A percentile compares a stretch with the other conserved stretches of the same genome.
phyloP scores from a whole-genome alignment of 345 rosid species.

The Tarenaya hassleriana region DNA sequence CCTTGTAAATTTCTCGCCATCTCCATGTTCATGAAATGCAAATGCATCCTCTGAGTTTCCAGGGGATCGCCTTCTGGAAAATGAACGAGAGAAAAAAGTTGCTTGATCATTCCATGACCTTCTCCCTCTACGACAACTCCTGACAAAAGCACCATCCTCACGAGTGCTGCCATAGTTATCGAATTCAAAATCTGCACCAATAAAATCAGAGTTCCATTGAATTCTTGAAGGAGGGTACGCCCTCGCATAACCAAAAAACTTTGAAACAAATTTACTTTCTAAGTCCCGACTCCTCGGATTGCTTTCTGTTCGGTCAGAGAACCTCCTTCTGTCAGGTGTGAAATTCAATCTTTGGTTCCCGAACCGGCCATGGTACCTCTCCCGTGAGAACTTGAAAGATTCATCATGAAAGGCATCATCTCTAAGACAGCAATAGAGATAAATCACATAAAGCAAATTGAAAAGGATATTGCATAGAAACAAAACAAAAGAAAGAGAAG shows the following conservation, averaged over 20 bases:
- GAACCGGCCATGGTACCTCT: slow-evolving; percentile 43
- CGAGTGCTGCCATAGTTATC: slow-evolving; percentile 40
- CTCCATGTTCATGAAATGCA: slow-evolving; percentile 54
- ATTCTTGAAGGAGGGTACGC: slow-evolving; percentile 31
- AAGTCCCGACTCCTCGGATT: slow-evolving; percentile 40
- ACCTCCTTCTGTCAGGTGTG: slow-evolving; percentile 58
- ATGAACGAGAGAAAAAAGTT: slow-evolving; percentile 32
- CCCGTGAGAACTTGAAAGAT: slow-evolving; percentile 43
- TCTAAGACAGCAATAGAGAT: slow-evolving; percentile 32
- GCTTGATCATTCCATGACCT: slow-evolving; percentile 38
- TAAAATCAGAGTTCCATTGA: slow-evolving; percentile 35
- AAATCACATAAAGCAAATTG: slow-evolving; percentile 5
- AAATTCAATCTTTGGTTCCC: slow-evolving; percentile 49
- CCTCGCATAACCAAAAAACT: slow-evolving; percentile 8
- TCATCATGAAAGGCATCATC: slow-evolving; percentile 35
- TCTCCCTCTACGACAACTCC: slow-evolving; percentile 58
- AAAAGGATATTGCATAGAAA: slow-evolving; percentile 3
- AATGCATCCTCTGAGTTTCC: slow-evolving; percentile 52
- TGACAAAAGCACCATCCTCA: slow-evolving; percentile 41
- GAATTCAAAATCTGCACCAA: slow-evolving; percentile 38
- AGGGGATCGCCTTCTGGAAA: slow-evolving; percentile 49
- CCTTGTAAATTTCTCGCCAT: slow-evolving; percentile 48
- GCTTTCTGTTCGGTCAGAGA: slow-evolving; percentile 40
- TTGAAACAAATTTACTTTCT: slow-evolving; percentile 40
- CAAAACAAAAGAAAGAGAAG: slow-evolving; percentile 3